Percentiles rank a stretch among this genome's conserved stretches.
These are phyloP conservation scores for Kodamaea derodonti DNA, from an alignment of 1,139 yeast species.

Conservation along the genomic window DNA sequence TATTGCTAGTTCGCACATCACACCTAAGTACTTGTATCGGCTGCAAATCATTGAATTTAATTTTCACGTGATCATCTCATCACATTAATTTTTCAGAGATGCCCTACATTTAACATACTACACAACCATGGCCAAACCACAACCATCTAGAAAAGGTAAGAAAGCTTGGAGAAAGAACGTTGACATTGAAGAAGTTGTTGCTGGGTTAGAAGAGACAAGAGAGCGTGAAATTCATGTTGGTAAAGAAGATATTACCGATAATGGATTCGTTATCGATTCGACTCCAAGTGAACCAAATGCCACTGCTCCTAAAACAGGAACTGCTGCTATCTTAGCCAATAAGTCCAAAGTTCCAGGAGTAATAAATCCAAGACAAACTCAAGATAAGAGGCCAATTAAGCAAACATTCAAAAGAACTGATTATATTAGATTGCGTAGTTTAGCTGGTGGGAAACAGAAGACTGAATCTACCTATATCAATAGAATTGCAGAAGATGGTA, in stretches of 20 bases:
- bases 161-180: slow-evolving; percentile 95
- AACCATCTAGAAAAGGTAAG: slow-evolving; percentile 86
- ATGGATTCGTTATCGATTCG: slow-evolving; percentile 65
- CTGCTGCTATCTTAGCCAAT: slow-evolving; percentile 69
- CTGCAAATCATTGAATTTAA: no score
- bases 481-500: slow-evolving; percentile 59
- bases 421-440: slow-evolving; percentile 63
- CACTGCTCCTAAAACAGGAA: slow-evolving; percentile 50
- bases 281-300: slow-evolving; percentile 8
- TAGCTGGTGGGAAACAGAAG: slow-evolving; percentile 63
- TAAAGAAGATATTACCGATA: slow-evolving; percentile 46
- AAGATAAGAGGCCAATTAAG: slow-evolving; percentile 14
- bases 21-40: no score
- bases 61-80: slow-evolving; percentile 10
- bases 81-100: slow-evolving; percentile 7
- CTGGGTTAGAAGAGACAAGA: slow-evolving; percentile 62
- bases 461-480: slow-evolving; percentile 50
- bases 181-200: slow-evolving; percentile 74
- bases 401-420: slow-evolving; percentile 57
- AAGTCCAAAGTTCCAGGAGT: slow-evolving; percentile 79
- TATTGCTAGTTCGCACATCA: no score
- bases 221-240: slow-evolving; percentile 71
- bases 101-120: neutral
- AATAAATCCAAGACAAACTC: slow-evolving; percentile 28
- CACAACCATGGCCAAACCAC: slow-evolving; percentile 24